Base-by-base conservation (phyloP, 192 early-diverging fungal genomes). In the Coemansia sp. region DNA sequence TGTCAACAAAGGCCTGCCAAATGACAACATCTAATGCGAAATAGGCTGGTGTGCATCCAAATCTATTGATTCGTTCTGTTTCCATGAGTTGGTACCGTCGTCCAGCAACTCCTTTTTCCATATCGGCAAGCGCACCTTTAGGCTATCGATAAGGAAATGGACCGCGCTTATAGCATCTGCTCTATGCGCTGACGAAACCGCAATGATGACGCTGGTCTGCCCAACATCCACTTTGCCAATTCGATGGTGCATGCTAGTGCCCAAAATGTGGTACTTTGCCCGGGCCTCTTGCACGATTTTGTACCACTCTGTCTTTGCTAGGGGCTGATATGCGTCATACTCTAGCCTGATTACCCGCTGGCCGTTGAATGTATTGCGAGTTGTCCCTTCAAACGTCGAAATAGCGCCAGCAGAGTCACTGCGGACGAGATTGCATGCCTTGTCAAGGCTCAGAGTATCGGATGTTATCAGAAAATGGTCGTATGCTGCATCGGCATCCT, bases 21-120 rank as follows among this genome's bases (percentile, higher is more conserved):
- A 43, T n/a, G 41, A 43, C 12, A 43, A 43, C 10, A 11, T 3
- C 16, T 49, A 49, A 17, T 49, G 47, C n/a, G 16, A 7, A 19
- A 49, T 49, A 87, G 65, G 27, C 23, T 59, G 45, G 50, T 75
- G 68, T 16, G 57, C 45, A 8, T 53, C 61, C 16, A 71, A 45
- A 27, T 81, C 67, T 27, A 72, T 61, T 2, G 54, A 21, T 35
- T 85, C 80, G 65, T 87, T 87, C 41, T 80, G 84, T 65, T 91
- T 93, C 92, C 92, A 93, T 1, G 74, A 65, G 19, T 25, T 83
- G 23, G 86, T 86, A 2, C 93, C 95, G 64, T 93, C 93, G 10
- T 83, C 83, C 63, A 96, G 91, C 2, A 90, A 64, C 71, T 98
- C 96, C 69, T 91, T 92, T 67, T 98, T 98, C 96, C 96, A 98